These are phyloP conservation scores for Saturnispora sanitii DNA, from an alignment of 805 yeast genomes.

Conservation along the genomic window DNA sequence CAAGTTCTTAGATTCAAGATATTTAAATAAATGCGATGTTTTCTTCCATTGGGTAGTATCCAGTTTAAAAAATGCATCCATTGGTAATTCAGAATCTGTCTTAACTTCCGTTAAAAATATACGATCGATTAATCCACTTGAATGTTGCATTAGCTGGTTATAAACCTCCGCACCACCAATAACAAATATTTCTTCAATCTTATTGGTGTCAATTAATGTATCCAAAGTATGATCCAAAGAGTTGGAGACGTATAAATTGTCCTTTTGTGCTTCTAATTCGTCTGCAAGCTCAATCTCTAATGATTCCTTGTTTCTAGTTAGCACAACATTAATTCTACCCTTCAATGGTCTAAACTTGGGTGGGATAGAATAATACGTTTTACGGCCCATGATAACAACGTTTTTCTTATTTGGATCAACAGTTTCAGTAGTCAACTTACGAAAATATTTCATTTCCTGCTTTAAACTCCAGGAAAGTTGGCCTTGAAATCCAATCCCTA, in stretches of 20 bases:
- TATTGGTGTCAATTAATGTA: conserved; percentile 19
- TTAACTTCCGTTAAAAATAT: conserved; percentile 63
- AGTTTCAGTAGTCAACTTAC: conserved; percentile 51
- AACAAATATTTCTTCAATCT: conserved; percentile 55
- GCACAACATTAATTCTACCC: conserved; percentile 61
- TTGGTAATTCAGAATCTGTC: conserved; percentile 30
- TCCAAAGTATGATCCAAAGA: conserved; percentile 37
- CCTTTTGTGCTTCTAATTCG: conserved; percentile 18
- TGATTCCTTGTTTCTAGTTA: conserved; percentile 40
- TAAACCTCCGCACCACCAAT: conserved; percentile 94
- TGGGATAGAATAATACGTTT: conserved; percentile 94
- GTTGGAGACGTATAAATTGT: conserved; percentile 24
- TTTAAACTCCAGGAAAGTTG: conserved; percentile 79
- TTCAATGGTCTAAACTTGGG: conserved; percentile 72
- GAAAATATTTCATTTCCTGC: conserved; percentile 79
- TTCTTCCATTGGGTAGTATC: conserved; percentile 31
- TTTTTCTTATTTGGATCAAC: conserved; percentile 32
- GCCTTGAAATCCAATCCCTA: conserved; percentile 81
- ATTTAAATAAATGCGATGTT: conserved; percentile 28
- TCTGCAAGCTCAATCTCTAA: conserved; percentile 19
- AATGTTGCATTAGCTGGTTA: conserved; percentile 31
- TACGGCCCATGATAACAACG: conserved; percentile 92
- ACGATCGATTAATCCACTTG: conserved; percentile 34
- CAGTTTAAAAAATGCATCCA: conserved; percentile 64
- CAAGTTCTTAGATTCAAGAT: conserved; percentile 31